phyloP scores from a whole-genome alignment of 805 yeast species.

The Wickerhamiella parazyma region DNA sequence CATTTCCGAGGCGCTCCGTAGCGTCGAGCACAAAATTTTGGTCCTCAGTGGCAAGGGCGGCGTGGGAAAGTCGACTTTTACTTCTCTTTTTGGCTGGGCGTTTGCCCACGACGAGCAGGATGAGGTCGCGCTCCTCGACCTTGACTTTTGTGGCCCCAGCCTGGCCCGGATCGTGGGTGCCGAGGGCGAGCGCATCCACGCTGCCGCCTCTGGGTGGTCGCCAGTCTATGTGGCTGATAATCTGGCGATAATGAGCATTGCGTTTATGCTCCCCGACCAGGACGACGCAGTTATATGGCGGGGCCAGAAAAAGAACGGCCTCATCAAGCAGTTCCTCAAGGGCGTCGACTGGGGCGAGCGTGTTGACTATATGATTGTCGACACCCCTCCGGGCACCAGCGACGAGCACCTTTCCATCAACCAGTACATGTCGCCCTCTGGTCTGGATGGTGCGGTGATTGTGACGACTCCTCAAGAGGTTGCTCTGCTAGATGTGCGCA shows the following conservation, averaged over 20 bases:
- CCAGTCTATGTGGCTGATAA: slow-evolving; percentile 95
- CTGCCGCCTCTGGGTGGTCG: slow-evolving; percentile 87
- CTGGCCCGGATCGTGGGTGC: slow-evolving; percentile 91
- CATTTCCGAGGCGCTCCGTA: slow-evolving; percentile 52
- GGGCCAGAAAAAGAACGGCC: slow-evolving; percentile 87
- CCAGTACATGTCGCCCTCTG: slow-evolving; percentile 73
- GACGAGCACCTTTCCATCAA: slow-evolving; percentile 93
- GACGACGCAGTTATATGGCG: slow-evolving; percentile 96
- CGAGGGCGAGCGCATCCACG: slow-evolving; percentile 70
- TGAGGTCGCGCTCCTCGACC: slow-evolving; percentile 93
- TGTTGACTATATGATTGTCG: slow-evolving; percentile 71
- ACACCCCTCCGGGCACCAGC: slow-evolving; percentile 97
- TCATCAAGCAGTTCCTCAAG: slow-evolving; percentile 83
- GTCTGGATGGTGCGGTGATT: slow-evolving; percentile 87
- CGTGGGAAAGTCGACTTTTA: slow-evolving; percentile 93
- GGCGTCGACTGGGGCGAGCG: slow-evolving; percentile 84
- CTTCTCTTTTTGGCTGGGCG: slow-evolving; percentile 95
- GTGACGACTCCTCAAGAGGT: slow-evolving; percentile 98
- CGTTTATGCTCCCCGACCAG: slow-evolving; percentile 82
- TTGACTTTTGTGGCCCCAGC: slow-evolving; percentile 97
- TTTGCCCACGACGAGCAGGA: slow-evolving; percentile 57
- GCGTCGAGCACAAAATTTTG: slow-evolving; percentile 61
- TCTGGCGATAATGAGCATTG: slow-evolving; percentile 88
- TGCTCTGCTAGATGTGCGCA: slow-evolving; percentile 84
- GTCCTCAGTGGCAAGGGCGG: slow-evolving; percentile 62